These are phyloP conservation scores for Tuber magnatum DNA, from an alignment of 495 filamentous ascomycete species.

Conservation along the genomic window DNA sequence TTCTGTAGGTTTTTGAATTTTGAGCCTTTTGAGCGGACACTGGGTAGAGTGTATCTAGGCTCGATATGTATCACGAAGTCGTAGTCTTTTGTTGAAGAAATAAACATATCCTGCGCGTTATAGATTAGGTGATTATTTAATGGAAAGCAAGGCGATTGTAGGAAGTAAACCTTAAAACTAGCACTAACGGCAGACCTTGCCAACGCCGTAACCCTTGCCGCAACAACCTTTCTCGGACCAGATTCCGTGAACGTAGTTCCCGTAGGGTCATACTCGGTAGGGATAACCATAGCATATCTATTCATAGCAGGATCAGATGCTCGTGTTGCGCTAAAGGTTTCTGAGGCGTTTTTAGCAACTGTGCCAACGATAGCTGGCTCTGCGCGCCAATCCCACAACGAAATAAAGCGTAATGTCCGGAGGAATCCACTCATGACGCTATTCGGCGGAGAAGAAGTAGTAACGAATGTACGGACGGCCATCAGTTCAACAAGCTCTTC, in stretches of 20 bases:
- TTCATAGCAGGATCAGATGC: slow-evolving; percentile 85
- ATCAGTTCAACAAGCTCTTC: slow-evolving; percentile 80
- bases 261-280: slow-evolving; percentile 66
- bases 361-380: slow-evolving; percentile 66
- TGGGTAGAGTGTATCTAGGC: slow-evolving; percentile 44
- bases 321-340: slow-evolving; percentile 69
- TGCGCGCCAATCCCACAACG: slow-evolving; percentile 83
- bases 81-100: slow-evolving; percentile 61
- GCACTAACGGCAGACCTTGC: slow-evolving; percentile 61
- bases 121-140: slow-evolving; percentile 1
- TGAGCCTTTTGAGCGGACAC: slow-evolving; percentile 33
- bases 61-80: slow-evolving; percentile 75
- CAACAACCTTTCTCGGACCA: slow-evolving; percentile 71
- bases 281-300: slow-evolving; percentile 69
- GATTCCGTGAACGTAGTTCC: slow-evolving; percentile 74
- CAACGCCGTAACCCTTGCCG: slow-evolving; percentile 70
- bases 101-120: slow-evolving; percentile 55
- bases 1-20: slow-evolving; percentile 70
- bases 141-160: neutral
- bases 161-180: slow-evolving; percentile 49
- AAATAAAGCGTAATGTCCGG: slow-evolving; percentile 65
- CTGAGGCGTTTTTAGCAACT: slow-evolving; percentile 47
- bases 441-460: slow-evolving; percentile 64
- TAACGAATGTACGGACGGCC: slow-evolving; percentile 65
- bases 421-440: slow-evolving; percentile 75